Base-by-base conservation (phyloP, 2,329 filamentous ascomycete species). In the Claviceps monticola region DNA sequence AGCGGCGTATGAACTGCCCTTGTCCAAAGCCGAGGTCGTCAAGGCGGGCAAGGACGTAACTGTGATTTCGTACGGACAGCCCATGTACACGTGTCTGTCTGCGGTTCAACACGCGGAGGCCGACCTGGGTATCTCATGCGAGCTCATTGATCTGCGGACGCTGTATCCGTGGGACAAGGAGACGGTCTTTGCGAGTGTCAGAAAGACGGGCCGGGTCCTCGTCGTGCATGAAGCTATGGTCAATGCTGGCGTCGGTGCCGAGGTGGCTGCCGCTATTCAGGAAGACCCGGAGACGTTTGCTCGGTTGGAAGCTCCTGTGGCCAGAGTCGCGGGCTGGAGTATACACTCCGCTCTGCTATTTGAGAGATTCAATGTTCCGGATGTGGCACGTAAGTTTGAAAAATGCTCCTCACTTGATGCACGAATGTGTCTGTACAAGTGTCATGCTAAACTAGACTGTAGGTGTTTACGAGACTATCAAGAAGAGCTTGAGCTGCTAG, bases 161-260 rank as follows among this genome's bases (percentile, higher is more conserved):
- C 75, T 96, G 49, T 95, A 94, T 62, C 90, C 90, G 0, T 96
- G 90, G 90, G 90, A 96, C 64, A 80, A 87, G 61, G 75, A 84
- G 63, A 86, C 85, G 0, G 78, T 96, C 1, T 74, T 95, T 54
- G 72, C 83, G 50, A 95, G 89, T 57, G 90, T 95, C 14, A 80
- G 78, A 59, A 95, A 93, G 73, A 95, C 90, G 0, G 89, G 90
- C 0, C 72, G 88, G 54, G 88, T 86, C 41, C 78, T 96, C 51
- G 84, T 96, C 1, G 90, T 96, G 6, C 90, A 96, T 63, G 90
- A 96, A 69, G 83, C 88, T 53, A 94, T 93, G 85, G 76, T 90
- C 56, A 95, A 95, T 60, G 86, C 86, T 6, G 90, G 90, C 14
- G 79, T 95, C 16, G 90, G 90, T 2, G 89, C 90, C 5, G 89